A percentile compares a stretch with the other conserved stretches of the same genome.
Conservation (phyloP, 129 eudicot species). For the Chrysanthemum seticuspe region DNA sequence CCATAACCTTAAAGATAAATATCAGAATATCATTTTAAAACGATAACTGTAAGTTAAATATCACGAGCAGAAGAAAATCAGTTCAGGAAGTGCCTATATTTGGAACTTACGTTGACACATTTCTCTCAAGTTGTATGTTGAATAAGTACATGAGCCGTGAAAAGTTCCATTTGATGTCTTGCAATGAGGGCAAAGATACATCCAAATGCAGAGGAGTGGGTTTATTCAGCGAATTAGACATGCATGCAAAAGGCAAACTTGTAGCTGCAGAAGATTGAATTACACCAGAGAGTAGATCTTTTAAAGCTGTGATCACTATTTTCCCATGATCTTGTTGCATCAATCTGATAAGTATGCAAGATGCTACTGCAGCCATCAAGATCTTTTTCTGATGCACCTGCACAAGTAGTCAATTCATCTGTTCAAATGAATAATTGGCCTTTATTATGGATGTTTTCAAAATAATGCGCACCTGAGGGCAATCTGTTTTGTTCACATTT, state of each 20-base stretch:
- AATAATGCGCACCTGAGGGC: constrained; percentile 50
- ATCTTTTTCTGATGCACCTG: constrained; percentile 54
- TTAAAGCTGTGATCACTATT: constrained; percentile 21
- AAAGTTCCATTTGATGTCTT: constrained; percentile 77
- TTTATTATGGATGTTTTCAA: constrained; percentile 20
- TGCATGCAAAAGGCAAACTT: constrained; percentile 70
- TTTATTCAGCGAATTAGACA: constrained; percentile 69
- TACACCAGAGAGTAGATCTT: constrained; percentile 29
- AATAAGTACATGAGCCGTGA: constrained; percentile 73
- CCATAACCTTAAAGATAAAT: no score
- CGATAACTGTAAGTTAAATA: no score
- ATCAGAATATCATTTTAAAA: no score
- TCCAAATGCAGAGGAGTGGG: constrained; percentile 84
- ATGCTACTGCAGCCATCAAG: constrained; percentile 43
- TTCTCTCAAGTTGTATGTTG: constrained; percentile 91
- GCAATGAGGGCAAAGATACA: constrained; percentile 74
- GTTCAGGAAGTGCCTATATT: background rate
- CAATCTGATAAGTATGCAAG: constrained; percentile 45
- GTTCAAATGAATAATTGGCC: constrained; percentile 24
- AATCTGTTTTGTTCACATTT: constrained; percentile 30
- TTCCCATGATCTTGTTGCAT: constrained; percentile 36
- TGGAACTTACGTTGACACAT: constrained; percentile 82
- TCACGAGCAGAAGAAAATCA: background rate
- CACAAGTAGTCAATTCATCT: constrained; percentile 31
- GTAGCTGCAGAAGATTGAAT: constrained; percentile 42